These are phyloP conservation scores for Bonia amplexicaulis DNA, from an alignment of 176 grass and related monocot genomes.

Conservation along the genomic window DNA sequence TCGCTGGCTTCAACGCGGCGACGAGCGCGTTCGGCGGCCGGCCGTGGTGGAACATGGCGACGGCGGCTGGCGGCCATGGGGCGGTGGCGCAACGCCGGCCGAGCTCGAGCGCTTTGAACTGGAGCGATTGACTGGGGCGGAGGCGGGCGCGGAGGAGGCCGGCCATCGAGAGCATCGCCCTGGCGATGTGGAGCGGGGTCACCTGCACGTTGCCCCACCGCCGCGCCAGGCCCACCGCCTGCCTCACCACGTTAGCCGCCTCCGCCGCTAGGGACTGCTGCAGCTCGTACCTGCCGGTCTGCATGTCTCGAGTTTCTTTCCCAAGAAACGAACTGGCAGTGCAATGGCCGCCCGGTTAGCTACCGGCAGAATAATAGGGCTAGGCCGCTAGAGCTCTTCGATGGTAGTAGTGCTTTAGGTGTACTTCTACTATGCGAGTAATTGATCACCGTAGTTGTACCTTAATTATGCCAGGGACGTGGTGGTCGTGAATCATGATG, in stretches of 20 bases:
- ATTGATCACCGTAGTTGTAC: no score
- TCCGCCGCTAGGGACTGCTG: conserved; percentile 61
- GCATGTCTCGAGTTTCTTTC: no score
- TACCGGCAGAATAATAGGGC: no score
- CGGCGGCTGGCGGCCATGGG: conserved; percentile 9
- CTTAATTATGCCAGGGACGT: no score
- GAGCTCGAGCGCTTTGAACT: conserved; percentile 65
- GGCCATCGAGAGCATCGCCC: conserved; percentile 48
- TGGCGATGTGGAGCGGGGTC: conserved; percentile 83
- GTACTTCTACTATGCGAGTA: no score
- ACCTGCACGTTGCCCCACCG: conserved; percentile 64
- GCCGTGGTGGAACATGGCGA: not conserved
- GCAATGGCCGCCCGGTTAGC: no score
- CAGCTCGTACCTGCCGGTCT: conserved; percentile 43
- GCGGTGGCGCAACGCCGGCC: conserved; percentile 73
- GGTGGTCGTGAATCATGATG: no score
- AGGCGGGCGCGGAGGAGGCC: no score
- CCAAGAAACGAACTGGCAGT: no score
- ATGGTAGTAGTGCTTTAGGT: no score
- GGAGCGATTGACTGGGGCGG: no score
- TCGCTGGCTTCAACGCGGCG: conserved; percentile 74
- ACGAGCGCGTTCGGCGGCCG: conserved; percentile 55
- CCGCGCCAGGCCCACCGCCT: conserved; percentile 49
- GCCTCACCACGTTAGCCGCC: conserved; percentile 51
- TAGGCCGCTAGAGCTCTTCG: no score